Conservation (phyloP, 441 rosid genomes). For the Hura crepitans region DNA sequence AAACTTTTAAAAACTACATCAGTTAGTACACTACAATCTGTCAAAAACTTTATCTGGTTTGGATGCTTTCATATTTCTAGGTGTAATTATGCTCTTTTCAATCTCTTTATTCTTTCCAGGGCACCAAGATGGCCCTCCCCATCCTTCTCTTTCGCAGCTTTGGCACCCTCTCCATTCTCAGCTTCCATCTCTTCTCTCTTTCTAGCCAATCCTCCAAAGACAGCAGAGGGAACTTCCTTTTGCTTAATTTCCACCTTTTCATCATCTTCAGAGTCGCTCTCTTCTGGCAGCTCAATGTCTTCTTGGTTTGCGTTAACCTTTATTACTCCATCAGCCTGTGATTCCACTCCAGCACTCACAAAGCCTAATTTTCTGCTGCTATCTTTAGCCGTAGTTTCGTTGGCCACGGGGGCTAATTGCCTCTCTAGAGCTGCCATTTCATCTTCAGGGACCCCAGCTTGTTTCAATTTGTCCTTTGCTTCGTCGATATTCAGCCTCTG, state of each 20-base stretch:
- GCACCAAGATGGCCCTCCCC: conserved; percentile 69
- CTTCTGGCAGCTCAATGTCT: conserved; percentile 83
- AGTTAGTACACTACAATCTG: neutral
- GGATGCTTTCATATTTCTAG: neutral
- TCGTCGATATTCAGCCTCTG: conserved; percentile 68
- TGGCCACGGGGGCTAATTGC: conserved; percentile 58
- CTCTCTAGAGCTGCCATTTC: conserved; percentile 94
- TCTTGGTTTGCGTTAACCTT: conserved; percentile 50
- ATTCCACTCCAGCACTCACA: conserved; percentile 85
- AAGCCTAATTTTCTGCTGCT: conserved; percentile 61
- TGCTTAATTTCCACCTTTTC: conserved; percentile 70
- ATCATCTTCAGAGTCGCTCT: conserved; percentile 71
- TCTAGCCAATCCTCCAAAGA: conserved; percentile 69
- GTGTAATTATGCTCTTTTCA: conserved; percentile 35
- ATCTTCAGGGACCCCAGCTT: conserved; percentile 74
- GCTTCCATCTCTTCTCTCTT: conserved; percentile 57
- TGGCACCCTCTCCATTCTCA: conserved; percentile 23
- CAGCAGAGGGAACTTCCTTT: conserved; percentile 79
- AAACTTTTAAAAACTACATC: neutral
- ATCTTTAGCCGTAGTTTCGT: conserved; percentile 36
- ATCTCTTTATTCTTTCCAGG: conserved; percentile 77
- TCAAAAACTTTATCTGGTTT: conserved; percentile 3
- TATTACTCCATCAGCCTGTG: conserved; percentile 45
- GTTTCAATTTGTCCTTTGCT: conserved; percentile 79
- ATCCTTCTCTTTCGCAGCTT: conserved; percentile 30